phyloP scores from a whole-genome alignment of 305 asterid genomes.

The Fraxinus platypoda region DNA sequence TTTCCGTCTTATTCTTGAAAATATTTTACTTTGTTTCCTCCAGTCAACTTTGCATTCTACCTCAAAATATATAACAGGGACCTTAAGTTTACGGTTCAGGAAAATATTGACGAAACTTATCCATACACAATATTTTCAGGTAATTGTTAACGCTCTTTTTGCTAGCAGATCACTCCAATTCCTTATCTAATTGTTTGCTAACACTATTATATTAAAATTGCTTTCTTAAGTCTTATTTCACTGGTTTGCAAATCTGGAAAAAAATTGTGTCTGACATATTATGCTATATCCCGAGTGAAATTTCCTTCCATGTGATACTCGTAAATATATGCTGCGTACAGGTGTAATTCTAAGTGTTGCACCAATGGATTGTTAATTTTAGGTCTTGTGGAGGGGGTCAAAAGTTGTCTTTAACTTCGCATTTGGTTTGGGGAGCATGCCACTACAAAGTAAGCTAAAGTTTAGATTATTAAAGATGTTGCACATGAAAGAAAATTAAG shows the following conservation, averaged over 20 bases:
- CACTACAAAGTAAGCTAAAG: neutral
- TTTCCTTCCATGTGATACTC: neutral
- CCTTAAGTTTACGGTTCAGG: conserved; percentile 87
- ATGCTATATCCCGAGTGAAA: neutral
- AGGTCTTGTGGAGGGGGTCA: neutral
- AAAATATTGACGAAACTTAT: conserved; percentile 82
- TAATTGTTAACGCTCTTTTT: conserved; percentile 33
- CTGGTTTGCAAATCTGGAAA: neutral
- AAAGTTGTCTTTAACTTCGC: neutral
- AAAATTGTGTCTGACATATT: neutral
- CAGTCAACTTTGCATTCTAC: conserved; percentile 91
- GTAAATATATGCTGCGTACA: neutral
- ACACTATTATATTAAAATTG: neutral
- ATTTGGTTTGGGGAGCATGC: conserved; percentile 1
- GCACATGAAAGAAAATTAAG: neutral
- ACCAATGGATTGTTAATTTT: neutral
- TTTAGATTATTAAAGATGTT: neutral
- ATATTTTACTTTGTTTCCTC: conserved; percentile 80
- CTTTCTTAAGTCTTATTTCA: conserved; percentile 7
- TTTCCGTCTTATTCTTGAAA: conserved; percentile 88
- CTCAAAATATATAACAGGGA: conserved; percentile 87
- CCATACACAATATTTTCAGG: conserved; percentile 93
- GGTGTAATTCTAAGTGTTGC: neutral
- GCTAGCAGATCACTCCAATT: conserved; percentile 17
- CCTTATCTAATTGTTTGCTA: conserved; percentile 9